These are phyloP conservation scores for Schoenoplectus tabernaemontani DNA, from an alignment of 202 grass and related monocot species.

Conservation along the genomic window DNA sequence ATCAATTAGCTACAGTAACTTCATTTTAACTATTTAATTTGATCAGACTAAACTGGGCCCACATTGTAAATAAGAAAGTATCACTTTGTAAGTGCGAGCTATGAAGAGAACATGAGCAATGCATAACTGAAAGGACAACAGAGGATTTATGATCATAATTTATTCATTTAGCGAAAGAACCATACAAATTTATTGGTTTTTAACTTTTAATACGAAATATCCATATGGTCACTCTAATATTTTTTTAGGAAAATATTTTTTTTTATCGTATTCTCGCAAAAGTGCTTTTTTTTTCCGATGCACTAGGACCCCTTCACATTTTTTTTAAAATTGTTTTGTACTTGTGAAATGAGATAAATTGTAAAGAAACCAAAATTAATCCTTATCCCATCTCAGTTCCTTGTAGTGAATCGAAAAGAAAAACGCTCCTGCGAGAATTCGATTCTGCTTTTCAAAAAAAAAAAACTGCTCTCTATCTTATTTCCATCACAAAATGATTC, in stretches of 20 bases:
- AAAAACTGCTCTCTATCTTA: neutral
- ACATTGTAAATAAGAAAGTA: neutral
- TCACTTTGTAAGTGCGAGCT: neutral
- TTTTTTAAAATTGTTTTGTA: too few relatives aligned
- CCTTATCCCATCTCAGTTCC: too few relatives aligned
- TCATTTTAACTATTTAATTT: constrained; percentile 17
- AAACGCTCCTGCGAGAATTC: too few relatives aligned
- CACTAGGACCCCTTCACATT: too few relatives aligned
- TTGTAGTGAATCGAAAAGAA: too few relatives aligned
- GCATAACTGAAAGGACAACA: neutral
- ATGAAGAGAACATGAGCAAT: neutral
- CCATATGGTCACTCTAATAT: too few relatives aligned
- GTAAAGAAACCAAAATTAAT: too few relatives aligned
- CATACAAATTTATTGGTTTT: neutral
- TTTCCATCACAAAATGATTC: neutral
- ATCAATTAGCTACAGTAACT: neutral
- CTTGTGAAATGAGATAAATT: too few relatives aligned
- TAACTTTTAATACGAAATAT: neutral
- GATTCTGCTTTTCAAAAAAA: too few relatives aligned
- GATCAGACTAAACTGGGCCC: neutral
- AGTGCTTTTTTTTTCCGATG: too few relatives aligned
- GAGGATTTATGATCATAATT: neutral
- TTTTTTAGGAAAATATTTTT: too few relatives aligned
- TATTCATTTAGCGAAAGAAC: constrained; percentile 1
- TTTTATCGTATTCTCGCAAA: too few relatives aligned